Base-by-base conservation (phyloP, 1,139 yeast genomes). In the Suhomyces panamericanus region DNA sequence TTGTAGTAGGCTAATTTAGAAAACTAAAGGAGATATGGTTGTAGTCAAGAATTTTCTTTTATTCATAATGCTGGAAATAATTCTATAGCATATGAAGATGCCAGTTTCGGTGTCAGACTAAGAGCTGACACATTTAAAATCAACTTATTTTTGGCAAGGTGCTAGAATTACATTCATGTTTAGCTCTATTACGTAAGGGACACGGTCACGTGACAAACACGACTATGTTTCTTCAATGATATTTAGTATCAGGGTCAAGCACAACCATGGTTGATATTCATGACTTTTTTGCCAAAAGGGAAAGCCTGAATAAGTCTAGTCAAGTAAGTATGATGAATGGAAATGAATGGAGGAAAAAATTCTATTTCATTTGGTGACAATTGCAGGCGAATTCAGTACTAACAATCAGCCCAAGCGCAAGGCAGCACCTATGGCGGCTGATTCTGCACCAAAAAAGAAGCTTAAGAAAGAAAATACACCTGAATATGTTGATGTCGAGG, bases 121-220 rank as follows among this genome's bases (percentile, higher is more conserved):
- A 17, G 20, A 6, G 20, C 20, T 17, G 20, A 6, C 20, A 17
- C 20, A 17, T 4, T 17, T 6, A 17, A 17, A 17, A 4, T 6
- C 20, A 17, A 17, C 4, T 17, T 6, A 4, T 6, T 17, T 17
- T 6, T 17, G 24, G 24, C 8, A 6, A 5, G 24, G 24, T 20
- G 24, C 24, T 8, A 20, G 24, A 20, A 20, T 17, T n/a, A 4
- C 6, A 17, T 17, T 4, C 24, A 4, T 20, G 8, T 4, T 20
- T 20, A 20, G 4, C 4, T 4, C 9, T 6, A 20, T 20, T 20
- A 20, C 24, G 24, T 20, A 20, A 20, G 24, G 24, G n/a, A 13
- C 36, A 29, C 27, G 29, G 12, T 35, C 38, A 35, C 43, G 43
- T 35, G 38, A 35, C 35, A 26, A 17, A 38, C 40, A 38, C 40